Evolutionary conservation across 129 eudicot species (phyloP).

Genomic region (Ambrosia trifida): DNA sequence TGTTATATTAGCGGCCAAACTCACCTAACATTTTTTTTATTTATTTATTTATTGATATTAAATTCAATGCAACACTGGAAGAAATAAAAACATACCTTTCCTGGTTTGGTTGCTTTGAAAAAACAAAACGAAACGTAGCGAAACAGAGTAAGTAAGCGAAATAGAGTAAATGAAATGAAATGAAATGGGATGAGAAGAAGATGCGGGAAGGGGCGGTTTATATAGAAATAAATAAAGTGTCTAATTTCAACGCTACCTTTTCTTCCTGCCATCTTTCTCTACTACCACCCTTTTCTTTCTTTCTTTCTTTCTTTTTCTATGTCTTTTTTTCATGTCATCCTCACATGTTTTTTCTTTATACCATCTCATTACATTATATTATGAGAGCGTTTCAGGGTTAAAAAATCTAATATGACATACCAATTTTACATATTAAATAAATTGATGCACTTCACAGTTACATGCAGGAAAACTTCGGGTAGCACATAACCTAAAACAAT

Average conservation of each 20-base stretch:
- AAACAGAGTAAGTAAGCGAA: neutral
- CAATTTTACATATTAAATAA: too few species aligned
- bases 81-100: neutral
- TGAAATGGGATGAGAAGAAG: slow-evolving; percentile 21
- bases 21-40: neutral
- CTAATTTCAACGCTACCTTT: neutral
- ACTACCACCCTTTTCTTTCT: neutral
- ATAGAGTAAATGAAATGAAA: neutral
- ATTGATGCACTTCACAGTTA: too few species aligned
- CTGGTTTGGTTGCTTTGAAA: neutral
- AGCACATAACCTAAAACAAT: too few species aligned
- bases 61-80: neutral
- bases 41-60: neutral
- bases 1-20: neutral
- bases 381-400: too few species aligned
- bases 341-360: too few species aligned
- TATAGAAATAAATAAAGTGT: slow-evolving; percentile 22
- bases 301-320: too few species aligned
- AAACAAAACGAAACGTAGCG: neutral
- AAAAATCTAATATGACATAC: too few species aligned
- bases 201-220: slow-evolving; percentile 15
- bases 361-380: too few species aligned
- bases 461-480: too few species aligned
- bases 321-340: neutral
- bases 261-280: neutral